Conservation (phyloP, 2,329 filamentous ascomycete genomes). For the Aspergillus piperis region DNA sequence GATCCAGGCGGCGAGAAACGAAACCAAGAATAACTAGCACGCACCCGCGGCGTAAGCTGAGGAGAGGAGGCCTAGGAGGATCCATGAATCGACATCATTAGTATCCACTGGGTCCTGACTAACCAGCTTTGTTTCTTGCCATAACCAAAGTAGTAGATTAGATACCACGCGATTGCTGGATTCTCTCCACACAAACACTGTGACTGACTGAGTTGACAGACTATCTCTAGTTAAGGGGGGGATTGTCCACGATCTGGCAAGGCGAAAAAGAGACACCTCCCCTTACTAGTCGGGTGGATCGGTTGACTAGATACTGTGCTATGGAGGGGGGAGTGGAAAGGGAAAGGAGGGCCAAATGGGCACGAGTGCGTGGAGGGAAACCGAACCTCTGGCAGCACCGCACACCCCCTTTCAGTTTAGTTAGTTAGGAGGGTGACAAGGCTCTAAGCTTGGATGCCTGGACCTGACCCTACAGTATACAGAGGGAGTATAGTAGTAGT, state of each 20-base stretch:
- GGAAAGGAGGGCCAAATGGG: slow-evolving; percentile 4
- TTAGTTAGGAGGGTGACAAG: slow-evolving; percentile 11
- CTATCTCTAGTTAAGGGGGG: neutral
- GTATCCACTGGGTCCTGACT: neutral
- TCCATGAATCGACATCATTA: neutral
- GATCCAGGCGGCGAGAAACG: slow-evolving; percentile 1
- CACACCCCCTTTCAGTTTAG: too few species aligned
- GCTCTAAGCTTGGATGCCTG: neutral
- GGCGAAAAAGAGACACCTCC: neutral
- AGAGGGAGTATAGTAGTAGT: too few species aligned
- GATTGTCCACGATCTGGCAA: neutral
- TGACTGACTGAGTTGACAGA: neutral
- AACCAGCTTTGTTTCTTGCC: neutral
- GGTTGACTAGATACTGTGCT: neutral
- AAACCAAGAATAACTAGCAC: neutral
- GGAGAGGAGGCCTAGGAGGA: neutral
- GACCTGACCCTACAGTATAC: too few species aligned
- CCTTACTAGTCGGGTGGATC: slow-evolving; percentile 7
- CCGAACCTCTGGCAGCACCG: neutral
- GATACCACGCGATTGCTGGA: too few species aligned
- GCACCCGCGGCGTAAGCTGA: neutral
- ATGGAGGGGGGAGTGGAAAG: neutral
- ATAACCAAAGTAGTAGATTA: too few species aligned
- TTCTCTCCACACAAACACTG: neutral
- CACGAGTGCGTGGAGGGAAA: slow-evolving; percentile 13